phyloP scores from a whole-genome alignment of 1,139 yeast species.

The Arxiozyma slooffiae region DNA sequence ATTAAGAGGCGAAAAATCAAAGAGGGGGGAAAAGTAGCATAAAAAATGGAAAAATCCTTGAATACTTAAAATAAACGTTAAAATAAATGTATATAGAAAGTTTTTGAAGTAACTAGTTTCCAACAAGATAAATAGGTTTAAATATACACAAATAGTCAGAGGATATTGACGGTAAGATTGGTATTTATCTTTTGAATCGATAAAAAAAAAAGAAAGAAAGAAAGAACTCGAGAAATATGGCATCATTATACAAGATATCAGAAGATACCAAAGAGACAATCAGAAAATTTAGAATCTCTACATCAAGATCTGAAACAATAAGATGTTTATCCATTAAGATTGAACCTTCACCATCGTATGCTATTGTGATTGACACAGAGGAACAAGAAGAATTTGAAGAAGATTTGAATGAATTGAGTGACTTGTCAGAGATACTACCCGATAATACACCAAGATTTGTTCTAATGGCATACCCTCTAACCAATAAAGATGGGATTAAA shows the following conservation, averaged over 20 bases:
- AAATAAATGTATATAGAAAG: too few species aligned
- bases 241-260: constrained; percentile 49
- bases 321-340: constrained; percentile 48
- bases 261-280: constrained; percentile 52
- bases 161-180: too few species aligned
- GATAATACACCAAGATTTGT: constrained; percentile 73
- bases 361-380: constrained; percentile 39
- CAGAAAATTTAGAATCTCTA: constrained; percentile 61
- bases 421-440: constrained; percentile 65
- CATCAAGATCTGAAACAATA: constrained; percentile 53
- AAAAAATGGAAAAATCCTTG: too few species aligned
- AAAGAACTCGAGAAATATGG: constrained; percentile 10
- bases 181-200: too few species aligned
- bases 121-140: too few species aligned
- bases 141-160: too few species aligned
- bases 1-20: too few species aligned
- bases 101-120: too few species aligned
- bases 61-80: too few species aligned
- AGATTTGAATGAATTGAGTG: constrained; percentile 35
- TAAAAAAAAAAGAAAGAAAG: neutral
- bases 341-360: constrained; percentile 45
- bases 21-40: too few species aligned
- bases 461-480: constrained; percentile 68
- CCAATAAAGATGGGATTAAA: constrained; percentile 59
- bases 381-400: constrained; percentile 36